Conservation (phyloP, 2,329 filamentous ascomycete genomes). For the Aspergillus hortae region DNA sequence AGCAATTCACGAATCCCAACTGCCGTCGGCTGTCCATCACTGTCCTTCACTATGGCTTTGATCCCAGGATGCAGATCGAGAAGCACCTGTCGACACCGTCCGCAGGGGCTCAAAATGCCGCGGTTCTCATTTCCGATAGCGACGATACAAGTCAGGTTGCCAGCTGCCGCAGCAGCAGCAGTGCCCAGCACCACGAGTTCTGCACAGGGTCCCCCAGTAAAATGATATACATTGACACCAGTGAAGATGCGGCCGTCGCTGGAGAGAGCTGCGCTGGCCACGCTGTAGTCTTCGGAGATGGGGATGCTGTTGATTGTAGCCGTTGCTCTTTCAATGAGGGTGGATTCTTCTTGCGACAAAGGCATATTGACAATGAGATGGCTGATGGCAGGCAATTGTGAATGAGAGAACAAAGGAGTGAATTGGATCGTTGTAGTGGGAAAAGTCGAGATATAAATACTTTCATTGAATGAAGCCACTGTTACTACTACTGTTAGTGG, state of each 20-base stretch:
- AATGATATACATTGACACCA: slow-evolving; percentile 25
- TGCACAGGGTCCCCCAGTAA: slow-evolving; percentile 27
- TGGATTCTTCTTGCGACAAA: slow-evolving; percentile 11
- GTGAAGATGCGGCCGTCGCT: slow-evolving; percentile 20
- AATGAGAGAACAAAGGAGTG: background rate
- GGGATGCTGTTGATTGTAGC: slow-evolving; percentile 19
- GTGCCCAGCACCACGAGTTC: slow-evolving; percentile 26
- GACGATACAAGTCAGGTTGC: slow-evolving; percentile 22
- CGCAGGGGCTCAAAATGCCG: slow-evolving; percentile 24
- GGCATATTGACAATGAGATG: slow-evolving; percentile 18
- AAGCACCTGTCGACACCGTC: slow-evolving; percentile 26
- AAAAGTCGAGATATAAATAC: background rate
- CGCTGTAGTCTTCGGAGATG: slow-evolving; percentile 19
- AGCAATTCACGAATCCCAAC: slow-evolving; percentile 6
- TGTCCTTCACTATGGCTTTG: slow-evolving; percentile 17
- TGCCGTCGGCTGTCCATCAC: background rate
- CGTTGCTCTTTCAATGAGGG: slow-evolving; percentile 18
- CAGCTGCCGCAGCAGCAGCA: slow-evolving; percentile 20
- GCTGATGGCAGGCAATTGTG: too few relatives aligned
- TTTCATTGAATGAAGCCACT: background rate
- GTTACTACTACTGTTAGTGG: background rate
- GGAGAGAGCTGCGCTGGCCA: slow-evolving; percentile 17
- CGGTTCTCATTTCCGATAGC: slow-evolving; percentile 19
- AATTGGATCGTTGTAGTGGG: background rate
- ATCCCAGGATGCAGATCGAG: slow-evolving; percentile 24